A percentile compares a stretch with the other conserved stretches of the same genome.
These are phyloP conservation scores for Pseudocercospora ulei DNA, from an alignment of 2,329 filamentous ascomycete genomes.

Conservation along the genomic window DNA sequence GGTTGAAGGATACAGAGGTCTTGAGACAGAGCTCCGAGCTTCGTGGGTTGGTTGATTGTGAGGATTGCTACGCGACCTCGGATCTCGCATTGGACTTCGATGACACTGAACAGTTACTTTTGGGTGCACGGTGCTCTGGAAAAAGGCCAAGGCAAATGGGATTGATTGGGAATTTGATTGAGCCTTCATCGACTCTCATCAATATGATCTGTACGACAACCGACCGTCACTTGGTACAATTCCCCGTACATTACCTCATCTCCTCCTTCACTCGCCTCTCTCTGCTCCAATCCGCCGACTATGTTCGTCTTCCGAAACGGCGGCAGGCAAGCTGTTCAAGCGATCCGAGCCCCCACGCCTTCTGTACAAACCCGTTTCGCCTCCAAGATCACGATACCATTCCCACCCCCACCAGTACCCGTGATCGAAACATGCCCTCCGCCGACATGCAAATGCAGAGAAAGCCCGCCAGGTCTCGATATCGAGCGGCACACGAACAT, in stretches of 20 bases:
- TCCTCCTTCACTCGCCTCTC: background rate
- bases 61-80: constrained; percentile 66
- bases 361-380: constrained; percentile 17
- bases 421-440: constrained; percentile 55
- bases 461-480: constrained; percentile 54
- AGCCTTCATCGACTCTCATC: too few species aligned
- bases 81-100: constrained; percentile 45
- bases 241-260: background rate
- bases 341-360: background rate
- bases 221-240: too few species aligned
- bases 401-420: constrained; percentile 37
- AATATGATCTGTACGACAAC: too few species aligned
- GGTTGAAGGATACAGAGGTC: constrained; percentile 55
- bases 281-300: background rate
- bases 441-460: constrained; percentile 65
- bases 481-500: constrained; percentile 64
- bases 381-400: constrained; percentile 32
- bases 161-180: too few species aligned
- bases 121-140: constrained; percentile 21
- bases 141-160: too few species aligned
- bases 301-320: constrained; percentile 29
- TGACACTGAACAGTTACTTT: too few species aligned
- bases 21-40: constrained; percentile 72
- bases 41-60: constrained; percentile 73
- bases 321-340: constrained; percentile 14